Evolutionary conservation across 345 rosid genomes (phyloP), one percentile per base, ranked within the genome.

Genomic region (Lepidium didymum): DNA sequence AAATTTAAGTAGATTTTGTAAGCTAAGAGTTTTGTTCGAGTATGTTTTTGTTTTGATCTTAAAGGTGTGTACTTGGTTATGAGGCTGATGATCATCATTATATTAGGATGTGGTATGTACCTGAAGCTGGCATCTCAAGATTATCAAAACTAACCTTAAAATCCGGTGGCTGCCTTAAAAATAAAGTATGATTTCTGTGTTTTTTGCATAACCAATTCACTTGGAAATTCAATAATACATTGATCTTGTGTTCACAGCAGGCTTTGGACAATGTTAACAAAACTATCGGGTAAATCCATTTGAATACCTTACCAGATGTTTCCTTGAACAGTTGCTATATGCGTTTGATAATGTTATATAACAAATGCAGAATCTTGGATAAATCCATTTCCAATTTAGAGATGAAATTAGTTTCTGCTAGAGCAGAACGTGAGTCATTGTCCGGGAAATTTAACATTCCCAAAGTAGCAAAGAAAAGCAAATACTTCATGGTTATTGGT

Each of bases 401-500:
- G 83, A 79, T 67, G 76, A 62, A 87, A 64, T 10, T 82, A 56
- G 72, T 73, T 29, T 77, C 78, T 63, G 84, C 85, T 34, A 80
- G 75, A 70, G 83, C 82, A 1, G 73, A 76, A 12, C 85, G 79
- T 1, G 67, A 64, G 45, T 71, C 80, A 31, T 15, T 77, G 52
- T 38, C 76, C 0, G 79, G 56, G 33, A 76, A 64, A 66, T 45
- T 29, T 38, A 75, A 56, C 37, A 49, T 34, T 13, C 62, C 56
- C 14, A 46, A 16, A 42, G 67, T 75, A 36, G 47, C 47, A 14
- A 60, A 16, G 18, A 78, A 66, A 52, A 67, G 73, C 40, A 90
- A 88, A 57, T 84, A 84, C 47, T 82, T 90, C 56, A 85, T 93
- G 96, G 92, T 93, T 38, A 78, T 93, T 1, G 98, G 98, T 56